Conservation (phyloP, 1,139 yeast genomes). For the Geotrichum europaeum region DNA sequence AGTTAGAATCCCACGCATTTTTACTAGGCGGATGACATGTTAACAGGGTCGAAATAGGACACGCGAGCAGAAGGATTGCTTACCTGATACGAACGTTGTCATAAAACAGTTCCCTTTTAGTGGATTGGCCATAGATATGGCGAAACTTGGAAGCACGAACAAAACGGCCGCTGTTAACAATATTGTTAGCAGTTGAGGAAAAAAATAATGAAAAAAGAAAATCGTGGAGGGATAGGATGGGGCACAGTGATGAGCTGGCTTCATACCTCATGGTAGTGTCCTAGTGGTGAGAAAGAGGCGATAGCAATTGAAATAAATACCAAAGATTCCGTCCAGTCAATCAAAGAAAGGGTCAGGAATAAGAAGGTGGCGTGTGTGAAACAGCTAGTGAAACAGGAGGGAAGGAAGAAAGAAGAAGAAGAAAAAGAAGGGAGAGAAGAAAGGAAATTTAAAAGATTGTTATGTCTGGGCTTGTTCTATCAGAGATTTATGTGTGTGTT, state of each 20-base stretch:
- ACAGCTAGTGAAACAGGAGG: background rate
- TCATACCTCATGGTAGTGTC: background rate
- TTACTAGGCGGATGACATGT: conserved; percentile 57
- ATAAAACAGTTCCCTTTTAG: conserved; percentile 80
- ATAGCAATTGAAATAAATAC: background rate
- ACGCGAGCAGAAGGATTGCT: conserved; percentile 11
- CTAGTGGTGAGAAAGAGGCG: background rate
- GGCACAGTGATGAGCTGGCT: background rate
- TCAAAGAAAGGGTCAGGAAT: background rate
- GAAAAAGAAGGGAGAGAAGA: background rate
- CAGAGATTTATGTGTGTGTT: background rate
- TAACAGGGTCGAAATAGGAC: conserved; percentile 42
- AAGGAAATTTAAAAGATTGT: background rate
- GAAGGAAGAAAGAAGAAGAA: background rate
- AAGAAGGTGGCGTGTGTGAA: background rate
- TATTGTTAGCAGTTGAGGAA: background rate
- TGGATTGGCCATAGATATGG: conserved; percentile 89
- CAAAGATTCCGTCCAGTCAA: background rate
- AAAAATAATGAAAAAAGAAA: background rate
- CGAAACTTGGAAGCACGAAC: conserved; percentile 96
- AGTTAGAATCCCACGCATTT: conserved; percentile 94
- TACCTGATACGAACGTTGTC: conserved; percentile 59
- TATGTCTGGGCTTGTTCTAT: background rate
- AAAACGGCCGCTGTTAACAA: conserved; percentile 64
- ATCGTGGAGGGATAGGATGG: background rate